Evolutionary conservation across 2,329 filamentous ascomycete genomes (phyloP).

Genomic region (Trichoderma sp.): DNA sequence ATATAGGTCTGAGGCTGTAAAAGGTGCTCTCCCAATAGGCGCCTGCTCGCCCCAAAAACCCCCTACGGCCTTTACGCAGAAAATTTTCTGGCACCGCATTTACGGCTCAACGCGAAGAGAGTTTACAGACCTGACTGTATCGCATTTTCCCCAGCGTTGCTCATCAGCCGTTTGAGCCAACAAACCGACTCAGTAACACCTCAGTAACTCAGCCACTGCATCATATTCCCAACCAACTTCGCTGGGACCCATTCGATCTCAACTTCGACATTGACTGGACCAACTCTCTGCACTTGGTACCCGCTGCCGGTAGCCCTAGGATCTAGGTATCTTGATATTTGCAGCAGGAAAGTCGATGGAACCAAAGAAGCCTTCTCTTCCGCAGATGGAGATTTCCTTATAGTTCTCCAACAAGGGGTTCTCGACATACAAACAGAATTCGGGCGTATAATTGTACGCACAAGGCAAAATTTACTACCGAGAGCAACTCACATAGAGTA

Average conservation of each 20-base stretch:
- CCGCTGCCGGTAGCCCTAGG: background rate
- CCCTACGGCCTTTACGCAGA: background rate
- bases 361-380: background rate
- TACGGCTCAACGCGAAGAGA: background rate
- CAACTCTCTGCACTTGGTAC: background rate
- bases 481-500: background rate
- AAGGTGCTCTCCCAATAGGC: background rate
- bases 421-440: background rate
- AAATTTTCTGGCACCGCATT: background rate
- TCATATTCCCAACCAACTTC: background rate
- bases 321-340: background rate
- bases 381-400: background rate
- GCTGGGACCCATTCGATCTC: background rate
- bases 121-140: background rate
- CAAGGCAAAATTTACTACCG: background rate
- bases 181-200: background rate
- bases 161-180: background rate
- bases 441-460: background rate
- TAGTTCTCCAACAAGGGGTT: background rate
- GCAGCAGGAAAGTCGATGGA: background rate
- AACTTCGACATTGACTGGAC: background rate
- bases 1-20: background rate
- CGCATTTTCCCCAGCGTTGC: background rate
- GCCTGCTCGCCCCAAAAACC: background rate
- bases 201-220: background rate